phyloP scores from a whole-genome alignment of 1,139 yeast species.

The Blastobotrys capitulatus region DNA sequence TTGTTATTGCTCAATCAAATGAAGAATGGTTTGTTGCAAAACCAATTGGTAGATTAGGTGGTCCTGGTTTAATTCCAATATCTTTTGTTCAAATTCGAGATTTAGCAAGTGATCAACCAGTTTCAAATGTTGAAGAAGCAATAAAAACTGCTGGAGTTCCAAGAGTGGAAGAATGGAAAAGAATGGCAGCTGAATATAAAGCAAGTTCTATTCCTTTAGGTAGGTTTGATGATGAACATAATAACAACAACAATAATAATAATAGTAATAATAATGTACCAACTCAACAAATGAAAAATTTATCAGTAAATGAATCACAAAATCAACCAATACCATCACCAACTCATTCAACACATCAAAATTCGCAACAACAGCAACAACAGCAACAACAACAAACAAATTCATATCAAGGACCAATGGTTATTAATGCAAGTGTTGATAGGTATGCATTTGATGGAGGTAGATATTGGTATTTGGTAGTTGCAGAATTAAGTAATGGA shows the following conservation, averaged over 20 bases:
- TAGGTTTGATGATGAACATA: slow-evolving; percentile 32
- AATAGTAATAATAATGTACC: background rate
- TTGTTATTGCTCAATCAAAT: slow-evolving; percentile 92
- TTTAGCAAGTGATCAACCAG: slow-evolving; percentile 53
- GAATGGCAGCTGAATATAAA: slow-evolving; percentile 83
- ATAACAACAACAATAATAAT: background rate
- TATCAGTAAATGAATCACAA: slow-evolving; percentile 8
- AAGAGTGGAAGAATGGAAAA: slow-evolving; percentile 93
- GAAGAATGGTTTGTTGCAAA: slow-evolving; percentile 98
- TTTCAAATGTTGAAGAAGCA: slow-evolving; percentile 45
- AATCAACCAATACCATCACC: slow-evolving; percentile 7
- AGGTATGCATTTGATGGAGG: slow-evolving; percentile 79
- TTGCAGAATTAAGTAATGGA: slow-evolving; percentile 66
- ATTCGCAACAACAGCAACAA: no score
- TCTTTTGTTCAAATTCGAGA: slow-evolving; percentile 84
- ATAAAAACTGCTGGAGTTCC: slow-evolving; percentile 69
- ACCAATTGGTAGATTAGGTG: slow-evolving; percentile 91
- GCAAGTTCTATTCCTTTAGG: slow-evolving; percentile 85
- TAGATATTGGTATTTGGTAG: slow-evolving; percentile 81
- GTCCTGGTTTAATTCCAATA: slow-evolving; percentile 94
- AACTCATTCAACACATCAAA: slow-evolving; percentile 1
- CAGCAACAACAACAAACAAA: no score
- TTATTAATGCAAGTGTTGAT: slow-evolving; percentile 66
- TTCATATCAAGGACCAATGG: slow-evolving; percentile 21
- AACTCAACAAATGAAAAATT: slow-evolving; percentile 7